Conservation (phyloP, 371 early-diverging fungal genomes). For the Sporodiniella umbellata region DNA sequence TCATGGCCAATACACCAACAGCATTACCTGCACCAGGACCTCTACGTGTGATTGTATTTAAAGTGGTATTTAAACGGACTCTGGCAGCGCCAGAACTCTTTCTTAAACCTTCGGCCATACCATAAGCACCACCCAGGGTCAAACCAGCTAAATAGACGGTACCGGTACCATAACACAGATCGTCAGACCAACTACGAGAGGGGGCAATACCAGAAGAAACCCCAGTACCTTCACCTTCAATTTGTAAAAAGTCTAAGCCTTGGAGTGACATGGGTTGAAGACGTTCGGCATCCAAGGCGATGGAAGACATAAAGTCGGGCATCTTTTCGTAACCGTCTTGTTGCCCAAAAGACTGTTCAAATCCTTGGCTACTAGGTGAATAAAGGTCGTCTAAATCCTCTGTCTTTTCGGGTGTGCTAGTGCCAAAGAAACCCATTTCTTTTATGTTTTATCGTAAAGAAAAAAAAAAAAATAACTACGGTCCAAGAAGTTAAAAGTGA, state of each 20-base stretch:
- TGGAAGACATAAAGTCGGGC: conserved; percentile 29
- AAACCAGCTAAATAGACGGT: conserved; percentile 77
- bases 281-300: conserved; percentile 47
- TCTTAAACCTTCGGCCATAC: conserved; percentile 74
- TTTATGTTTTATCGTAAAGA: background rate
- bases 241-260: conserved; percentile 59
- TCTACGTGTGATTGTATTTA: conserved; percentile 82
- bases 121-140: conserved; percentile 78
- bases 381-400: conserved; percentile 12
- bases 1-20: conserved; percentile 77
- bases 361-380: conserved; percentile 5
- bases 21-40: conserved; percentile 88
- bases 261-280: conserved; percentile 59
- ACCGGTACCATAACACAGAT: conserved; percentile 87
- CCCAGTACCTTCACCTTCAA: conserved; percentile 38
- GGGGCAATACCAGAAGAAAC: conserved; percentile 55
- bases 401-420: conserved; percentile 3
- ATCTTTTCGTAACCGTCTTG: conserved; percentile 8
- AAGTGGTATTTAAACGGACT: conserved; percentile 78
- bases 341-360: conserved; percentile 2
- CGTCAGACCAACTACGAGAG: conserved; percentile 79
- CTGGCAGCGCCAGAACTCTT: conserved; percentile 58
- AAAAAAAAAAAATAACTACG: background rate
- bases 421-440: conserved; percentile 22
- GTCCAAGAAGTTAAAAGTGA: background rate